Percentiles rank a stretch among this genome's conserved stretches.
Evolutionary conservation across 768 basidiomycete genomes (phyloP).

Genomic region (Collybia mongolica): DNA sequence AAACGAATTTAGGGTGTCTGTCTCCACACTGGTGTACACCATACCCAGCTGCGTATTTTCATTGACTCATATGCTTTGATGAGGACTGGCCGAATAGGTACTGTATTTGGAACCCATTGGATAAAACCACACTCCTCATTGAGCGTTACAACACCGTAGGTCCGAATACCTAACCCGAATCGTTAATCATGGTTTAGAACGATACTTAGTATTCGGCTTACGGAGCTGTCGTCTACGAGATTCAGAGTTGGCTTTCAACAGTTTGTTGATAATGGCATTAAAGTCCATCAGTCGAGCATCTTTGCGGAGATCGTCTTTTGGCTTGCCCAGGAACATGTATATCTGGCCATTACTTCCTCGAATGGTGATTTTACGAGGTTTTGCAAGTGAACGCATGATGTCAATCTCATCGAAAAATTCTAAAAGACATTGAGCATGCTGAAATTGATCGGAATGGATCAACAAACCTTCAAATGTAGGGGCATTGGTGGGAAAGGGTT

Average conservation of each 20-base stretch:
- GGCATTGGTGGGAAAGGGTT: conserved; percentile 76
- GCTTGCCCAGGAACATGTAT: conserved; percentile 94
- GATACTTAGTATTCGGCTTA: conserved; percentile 36
- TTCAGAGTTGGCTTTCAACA: conserved; percentile 91
- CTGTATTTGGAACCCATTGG: conserved; percentile 97
- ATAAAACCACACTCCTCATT: conserved; percentile 98
- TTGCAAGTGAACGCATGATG: conserved; percentile 89
- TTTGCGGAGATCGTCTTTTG: conserved; percentile 95
- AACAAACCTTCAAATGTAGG: conserved; percentile 75
- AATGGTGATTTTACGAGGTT: conserved; percentile 88
- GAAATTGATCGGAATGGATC: neutral
- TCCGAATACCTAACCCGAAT: conserved; percentile 74
- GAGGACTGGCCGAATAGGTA: conserved; percentile 77
- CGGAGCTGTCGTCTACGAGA: conserved; percentile 88
- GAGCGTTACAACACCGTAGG: conserved; percentile 97
- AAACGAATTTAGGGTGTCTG: neutral
- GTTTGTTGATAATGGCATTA: conserved; percentile 95
- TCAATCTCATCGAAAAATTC: conserved; percentile 83
- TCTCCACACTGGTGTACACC: conserved; percentile 6
- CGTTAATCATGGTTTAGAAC: too few species aligned
- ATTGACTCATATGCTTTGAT: conserved; percentile 59
- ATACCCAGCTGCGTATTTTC: conserved; percentile 40
- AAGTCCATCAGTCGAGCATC: conserved; percentile 98
- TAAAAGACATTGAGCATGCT: conserved; percentile 23
- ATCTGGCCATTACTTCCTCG: conserved; percentile 76